A percentile compares a stretch with the other conserved stretches of the same genome.
Conservation (phyloP, 148 eudicot genomes). For the Diospyros lotus region DNA sequence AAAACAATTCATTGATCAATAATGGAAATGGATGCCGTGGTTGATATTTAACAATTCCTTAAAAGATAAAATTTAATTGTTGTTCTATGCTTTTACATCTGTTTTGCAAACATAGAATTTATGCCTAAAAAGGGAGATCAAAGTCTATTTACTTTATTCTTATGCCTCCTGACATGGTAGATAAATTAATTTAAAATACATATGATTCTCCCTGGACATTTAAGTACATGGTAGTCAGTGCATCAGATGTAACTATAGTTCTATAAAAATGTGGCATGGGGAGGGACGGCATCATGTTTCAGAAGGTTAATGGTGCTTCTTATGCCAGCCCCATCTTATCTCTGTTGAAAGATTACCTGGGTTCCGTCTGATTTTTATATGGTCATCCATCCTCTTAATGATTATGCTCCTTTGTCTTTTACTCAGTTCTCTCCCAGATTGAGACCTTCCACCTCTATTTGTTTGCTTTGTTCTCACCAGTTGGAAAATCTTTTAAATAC, state of each 20-base stretch:
- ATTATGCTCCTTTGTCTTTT: too few relatives aligned
- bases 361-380: slow-evolving; percentile 37
- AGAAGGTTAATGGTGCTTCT: slow-evolving; percentile 47
- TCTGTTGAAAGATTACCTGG: slow-evolving; percentile 55
- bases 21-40: not conserved
- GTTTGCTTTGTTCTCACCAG: too few relatives aligned
- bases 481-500: too few relatives aligned
- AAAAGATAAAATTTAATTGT: not conserved
- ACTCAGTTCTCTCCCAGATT: too few relatives aligned
- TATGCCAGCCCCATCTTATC: slow-evolving; percentile 30
- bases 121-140: too few relatives aligned
- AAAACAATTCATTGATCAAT: not conserved
- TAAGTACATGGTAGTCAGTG: not conserved
- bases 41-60: too few relatives aligned
- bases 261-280: not conserved
- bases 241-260: too few relatives aligned
- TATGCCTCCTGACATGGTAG: too few relatives aligned
- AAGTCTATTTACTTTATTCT: too few relatives aligned
- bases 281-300: slow-evolving; percentile 41
- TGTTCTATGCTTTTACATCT: not conserved
- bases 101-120: not conserved
- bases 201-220: not conserved
- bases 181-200: not conserved
- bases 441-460: too few relatives aligned
- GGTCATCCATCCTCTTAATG: not conserved